Percentiles rank a stretch among this genome's conserved stretches.
phyloP scores from a whole-genome alignment of 1,284 basidiomycete genomes.

The Butyriboletus appendiculatus region DNA sequence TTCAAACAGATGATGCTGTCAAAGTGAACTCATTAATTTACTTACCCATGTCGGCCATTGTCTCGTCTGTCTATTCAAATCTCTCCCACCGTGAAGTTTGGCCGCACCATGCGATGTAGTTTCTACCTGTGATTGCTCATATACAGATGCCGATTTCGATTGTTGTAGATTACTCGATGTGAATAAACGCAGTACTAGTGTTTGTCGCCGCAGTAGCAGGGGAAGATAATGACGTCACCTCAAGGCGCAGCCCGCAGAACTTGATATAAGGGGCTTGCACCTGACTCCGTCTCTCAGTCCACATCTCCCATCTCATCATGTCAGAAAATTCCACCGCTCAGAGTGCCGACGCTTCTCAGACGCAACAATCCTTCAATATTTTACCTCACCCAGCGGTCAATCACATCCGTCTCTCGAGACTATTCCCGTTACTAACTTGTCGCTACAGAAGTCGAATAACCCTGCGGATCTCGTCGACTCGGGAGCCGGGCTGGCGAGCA shows the following conservation, averaged over 20 bases:
- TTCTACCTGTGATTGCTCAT: constrained; percentile 12
- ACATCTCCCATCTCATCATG: constrained; percentile 10
- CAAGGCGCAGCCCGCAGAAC: not conserved
- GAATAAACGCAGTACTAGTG: not conserved
- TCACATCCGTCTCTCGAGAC: not conserved
- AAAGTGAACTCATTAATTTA: constrained; percentile 40
- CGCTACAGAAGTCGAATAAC: constrained; percentile 47
- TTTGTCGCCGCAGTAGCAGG: not conserved
- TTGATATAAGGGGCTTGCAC: not conserved
- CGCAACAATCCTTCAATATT: constrained; percentile 42
- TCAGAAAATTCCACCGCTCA: constrained; percentile 6
- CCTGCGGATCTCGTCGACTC: constrained; percentile 43
- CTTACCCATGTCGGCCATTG: constrained; percentile 15
- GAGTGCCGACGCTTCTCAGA: constrained; percentile 2
- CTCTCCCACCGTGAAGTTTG: not conserved
- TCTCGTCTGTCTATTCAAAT: constrained; percentile 2
- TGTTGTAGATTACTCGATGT: not conserved
- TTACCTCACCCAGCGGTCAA: constrained; percentile 53
- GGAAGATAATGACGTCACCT: constrained; percentile 21
- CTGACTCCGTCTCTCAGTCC: not conserved
- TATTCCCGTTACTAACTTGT: not conserved
- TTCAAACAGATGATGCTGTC: constrained; percentile 56
- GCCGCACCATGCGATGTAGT: not conserved
- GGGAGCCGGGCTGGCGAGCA: constrained; percentile 37
- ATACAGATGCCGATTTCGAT: constrained; percentile 1